These are phyloP conservation scores for Bryoerythrophyllum caledonicum DNA, from an alignment of 225 moss, liverwort and hornwort genomes.

Conservation along the genomic window DNA sequence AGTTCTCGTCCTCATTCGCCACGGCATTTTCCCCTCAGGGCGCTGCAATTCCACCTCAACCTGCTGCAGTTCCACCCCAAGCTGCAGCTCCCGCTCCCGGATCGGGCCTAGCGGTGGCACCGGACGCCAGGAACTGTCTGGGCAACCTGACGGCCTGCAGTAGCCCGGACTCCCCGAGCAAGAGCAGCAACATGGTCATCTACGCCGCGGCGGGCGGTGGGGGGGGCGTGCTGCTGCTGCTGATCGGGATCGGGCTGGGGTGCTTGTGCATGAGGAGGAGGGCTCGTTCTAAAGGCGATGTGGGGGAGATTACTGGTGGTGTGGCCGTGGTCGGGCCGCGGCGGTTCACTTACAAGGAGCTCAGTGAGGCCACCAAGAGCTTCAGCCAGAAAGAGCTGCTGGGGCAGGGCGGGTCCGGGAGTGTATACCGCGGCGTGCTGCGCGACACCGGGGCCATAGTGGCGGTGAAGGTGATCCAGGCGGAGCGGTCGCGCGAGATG, in stretches of 20 bases:
- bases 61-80: too few species aligned
- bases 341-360: conserved; percentile 50
- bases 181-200: conserved; percentile 21
- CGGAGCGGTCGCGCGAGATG: conserved; percentile 51
- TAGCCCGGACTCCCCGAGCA: not conserved
- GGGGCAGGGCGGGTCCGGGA: conserved; percentile 78
- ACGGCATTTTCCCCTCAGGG: not conserved
- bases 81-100: not conserved
- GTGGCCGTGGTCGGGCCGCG: conserved; percentile 47
- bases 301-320: conserved; percentile 30
- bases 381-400: conserved; percentile 53
- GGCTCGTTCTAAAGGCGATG: not conserved
- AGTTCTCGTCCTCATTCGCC: conserved; percentile 31
- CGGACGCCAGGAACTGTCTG: conserved; percentile 12
- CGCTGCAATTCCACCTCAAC: too few species aligned
- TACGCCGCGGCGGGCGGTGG: conserved; percentile 35
- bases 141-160: conserved; percentile 22
- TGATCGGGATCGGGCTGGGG: conserved; percentile 32
- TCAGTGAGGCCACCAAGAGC: conserved; percentile 54
- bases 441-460: conserved; percentile 42
- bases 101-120: not conserved
- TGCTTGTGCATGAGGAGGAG: conserved; percentile 32
- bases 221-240: conserved; percentile 28
- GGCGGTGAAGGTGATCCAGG: conserved; percentile 63
- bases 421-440: conserved; percentile 71